These are phyloP conservation scores for Blastobotrys attinorum DNA, from an alignment of 805 yeast species.

Conservation along the genomic window DNA sequence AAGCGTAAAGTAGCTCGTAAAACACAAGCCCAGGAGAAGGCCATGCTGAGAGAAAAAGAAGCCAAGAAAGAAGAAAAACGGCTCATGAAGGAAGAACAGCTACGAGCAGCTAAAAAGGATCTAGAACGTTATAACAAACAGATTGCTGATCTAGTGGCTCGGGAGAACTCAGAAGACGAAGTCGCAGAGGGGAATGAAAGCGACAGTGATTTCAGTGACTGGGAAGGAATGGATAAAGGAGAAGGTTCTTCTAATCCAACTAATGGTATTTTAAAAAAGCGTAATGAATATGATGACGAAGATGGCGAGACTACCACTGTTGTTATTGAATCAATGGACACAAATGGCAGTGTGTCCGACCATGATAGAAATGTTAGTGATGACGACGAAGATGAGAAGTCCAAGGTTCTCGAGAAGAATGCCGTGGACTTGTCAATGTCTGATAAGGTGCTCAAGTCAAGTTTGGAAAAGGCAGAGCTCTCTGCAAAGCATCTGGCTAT, in stretches of 20 bases:
- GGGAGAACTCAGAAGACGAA: conserved; percentile 13
- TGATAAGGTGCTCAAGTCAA: conserved; percentile 60
- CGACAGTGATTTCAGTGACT: conserved; percentile 29
- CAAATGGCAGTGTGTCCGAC: no score
- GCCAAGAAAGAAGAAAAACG: conserved; percentile 71
- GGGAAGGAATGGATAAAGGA: conserved; percentile 37
- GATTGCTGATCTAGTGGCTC: conserved; percentile 25
- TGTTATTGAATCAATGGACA: conserved; percentile 46
- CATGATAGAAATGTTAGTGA: no score
- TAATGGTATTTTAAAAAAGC: conserved; percentile 40
- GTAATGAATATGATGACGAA: conserved; percentile 35
- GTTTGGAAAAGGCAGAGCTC: conserved; percentile 71
- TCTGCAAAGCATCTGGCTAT: conserved; percentile 2
- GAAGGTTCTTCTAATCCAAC: conserved; percentile 21
- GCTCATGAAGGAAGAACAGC: conserved; percentile 60
- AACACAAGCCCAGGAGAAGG: conserved; percentile 71
- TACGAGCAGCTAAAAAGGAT: conserved; percentile 56
- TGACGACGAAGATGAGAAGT: conserved; percentile 33
- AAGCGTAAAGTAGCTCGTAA: conserved; percentile 84
- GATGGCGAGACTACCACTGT: conserved; percentile 37
- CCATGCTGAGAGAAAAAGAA: conserved; percentile 68
- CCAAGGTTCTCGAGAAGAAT: conserved; percentile 41
- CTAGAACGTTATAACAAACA: conserved; percentile 47
- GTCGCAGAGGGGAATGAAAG: neutral
- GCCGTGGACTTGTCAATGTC: conserved; percentile 64